Evolutionary conservation across 208 protist species (phyloP), one percentile per base, ranked within the genome.

Genomic region (Leptomonas pyrrhocoris): DNA sequence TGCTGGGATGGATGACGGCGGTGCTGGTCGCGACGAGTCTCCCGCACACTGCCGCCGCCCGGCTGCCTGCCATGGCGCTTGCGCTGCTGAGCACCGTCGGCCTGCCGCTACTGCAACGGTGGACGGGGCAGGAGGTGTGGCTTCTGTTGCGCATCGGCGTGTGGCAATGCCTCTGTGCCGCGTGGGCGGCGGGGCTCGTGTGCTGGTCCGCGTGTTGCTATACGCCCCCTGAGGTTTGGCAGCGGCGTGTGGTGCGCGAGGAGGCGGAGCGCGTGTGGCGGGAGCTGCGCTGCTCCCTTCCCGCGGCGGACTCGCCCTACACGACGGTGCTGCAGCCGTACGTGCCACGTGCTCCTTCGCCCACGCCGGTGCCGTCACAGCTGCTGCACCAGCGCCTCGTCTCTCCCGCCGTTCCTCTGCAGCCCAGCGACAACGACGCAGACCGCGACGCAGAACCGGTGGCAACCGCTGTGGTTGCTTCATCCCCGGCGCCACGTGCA

Each of bases 51-150:
- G 69, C 73, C 21, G 73, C 74, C 11, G 89, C 89, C 18, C 76
- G 89, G 49, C 48, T 86, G 54, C 88, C 88, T 7, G 86, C 81
- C 15, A 21, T 85, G 49, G 23, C 68, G 54, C 12, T 88, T 3
- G 72, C 85, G n/a, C 11, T 66, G 15, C 43, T 51, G 9, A 85
- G 74, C 0, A 76, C 68, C 23, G 68, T 74, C 19, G 64, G 76
- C 6, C 62, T 75, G 53, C 80, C 80, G 61, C 34, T 89, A 56
- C 49, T 88, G 68, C 53, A 62, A 30, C 48, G 74, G 42, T 67
- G 56, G 61, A 28, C 31, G 5, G 54, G 54, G 2, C 68, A 48
- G 18, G 18, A 42, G 21, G 19, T 31, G 34, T 60, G 73, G 45
- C 40, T 62, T 21, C 34, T 50, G 46, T 56, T 72, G 45, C 13